These are phyloP conservation scores for Pichia sp. DNA, from an alignment of 1,139 yeast genomes.

Conservation along the genomic window DNA sequence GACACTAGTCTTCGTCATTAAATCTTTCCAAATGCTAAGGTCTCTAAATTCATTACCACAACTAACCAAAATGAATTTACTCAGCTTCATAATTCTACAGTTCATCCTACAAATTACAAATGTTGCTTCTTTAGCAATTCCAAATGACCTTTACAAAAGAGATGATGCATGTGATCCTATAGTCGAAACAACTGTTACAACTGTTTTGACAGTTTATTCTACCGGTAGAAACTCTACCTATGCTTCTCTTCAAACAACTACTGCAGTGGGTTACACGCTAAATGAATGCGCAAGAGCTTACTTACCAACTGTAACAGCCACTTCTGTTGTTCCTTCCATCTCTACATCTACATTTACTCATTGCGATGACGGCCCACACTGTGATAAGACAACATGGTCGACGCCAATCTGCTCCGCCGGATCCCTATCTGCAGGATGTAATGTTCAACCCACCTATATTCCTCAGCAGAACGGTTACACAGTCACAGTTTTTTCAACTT, in stretches of 20 bases:
- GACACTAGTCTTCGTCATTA: neutral
- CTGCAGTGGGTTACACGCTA: neutral
- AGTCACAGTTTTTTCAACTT: slow-evolving; percentile 16
- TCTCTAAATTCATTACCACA: neutral
- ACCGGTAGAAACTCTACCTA: slow-evolving; percentile 2
- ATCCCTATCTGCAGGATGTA: slow-evolving; percentile 14
- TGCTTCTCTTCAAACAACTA: slow-evolving; percentile 1
- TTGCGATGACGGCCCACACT: slow-evolving; percentile 19
- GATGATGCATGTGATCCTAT: slow-evolving; percentile 8
- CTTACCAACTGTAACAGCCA: slow-evolving; percentile 4
- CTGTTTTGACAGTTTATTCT: neutral
- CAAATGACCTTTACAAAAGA: neutral
- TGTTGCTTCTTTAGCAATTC: slow-evolving; percentile 1
- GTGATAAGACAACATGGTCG: slow-evolving; percentile 14
- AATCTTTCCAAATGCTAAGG: neutral
- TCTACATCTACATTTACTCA: slow-evolving; percentile 16
- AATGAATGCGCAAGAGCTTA: slow-evolving; percentile 2
- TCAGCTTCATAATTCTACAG: neutral
- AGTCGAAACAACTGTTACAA: slow-evolving; percentile 2
- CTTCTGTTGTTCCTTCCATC: slow-evolving; percentile 11
- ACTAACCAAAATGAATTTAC: slow-evolving; percentile 2
- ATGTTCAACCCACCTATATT: slow-evolving; percentile 11
- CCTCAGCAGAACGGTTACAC: slow-evolving; percentile 7
- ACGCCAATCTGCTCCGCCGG: slow-evolving; percentile 17
- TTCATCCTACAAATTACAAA: neutral